Evolutionary conservation across 805 yeast genomes (phyloP).

Genomic region (Myxozyma udenii): DNA sequence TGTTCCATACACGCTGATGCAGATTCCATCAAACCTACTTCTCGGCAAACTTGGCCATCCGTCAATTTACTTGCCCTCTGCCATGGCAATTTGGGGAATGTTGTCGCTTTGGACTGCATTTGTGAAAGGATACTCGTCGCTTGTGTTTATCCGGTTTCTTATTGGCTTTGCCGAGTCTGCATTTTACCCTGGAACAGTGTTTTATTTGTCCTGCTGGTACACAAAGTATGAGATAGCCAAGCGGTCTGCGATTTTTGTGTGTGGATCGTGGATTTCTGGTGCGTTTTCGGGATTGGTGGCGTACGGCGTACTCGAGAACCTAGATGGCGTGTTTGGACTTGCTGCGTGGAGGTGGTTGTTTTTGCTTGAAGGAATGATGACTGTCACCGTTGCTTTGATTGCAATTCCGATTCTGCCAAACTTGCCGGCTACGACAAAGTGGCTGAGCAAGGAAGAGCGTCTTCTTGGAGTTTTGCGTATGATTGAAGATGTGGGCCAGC

Average conservation of each 20-base stretch:
- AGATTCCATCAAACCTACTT: slow-evolving; percentile 50
- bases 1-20: slow-evolving; percentile 50
- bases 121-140: slow-evolving; percentile 46
- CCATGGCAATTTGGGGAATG: slow-evolving; percentile 50
- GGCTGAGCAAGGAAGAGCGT: slow-evolving; percentile 46
- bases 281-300: slow-evolving; percentile 58
- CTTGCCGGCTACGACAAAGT: slow-evolving; percentile 51
- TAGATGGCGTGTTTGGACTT: slow-evolving; percentile 44
- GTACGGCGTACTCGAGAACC: slow-evolving; percentile 49
- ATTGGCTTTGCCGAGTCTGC: slow-evolving; percentile 53
- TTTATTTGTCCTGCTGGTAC: slow-evolving; percentile 55
- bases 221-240: slow-evolving; percentile 51
- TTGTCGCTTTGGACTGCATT: slow-evolving; percentile 49
- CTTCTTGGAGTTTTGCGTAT: slow-evolving; percentile 43
- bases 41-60: slow-evolving; percentile 52
- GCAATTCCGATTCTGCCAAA: slow-evolving; percentile 53
- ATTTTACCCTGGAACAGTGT: slow-evolving; percentile 49
- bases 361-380: slow-evolving; percentile 53
- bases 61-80: slow-evolving; percentile 47
- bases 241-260: slow-evolving; percentile 50
- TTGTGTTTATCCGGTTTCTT: slow-evolving; percentile 46
- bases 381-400: slow-evolving; percentile 47
- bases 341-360: slow-evolving; percentile 57
- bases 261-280: slow-evolving; percentile 51
- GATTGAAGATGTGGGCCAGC: slow-evolving; percentile 43